Evolutionary conservation across 2,329 filamentous ascomycete species (phyloP).

Genomic region (Fusarium anthophilum): DNA sequence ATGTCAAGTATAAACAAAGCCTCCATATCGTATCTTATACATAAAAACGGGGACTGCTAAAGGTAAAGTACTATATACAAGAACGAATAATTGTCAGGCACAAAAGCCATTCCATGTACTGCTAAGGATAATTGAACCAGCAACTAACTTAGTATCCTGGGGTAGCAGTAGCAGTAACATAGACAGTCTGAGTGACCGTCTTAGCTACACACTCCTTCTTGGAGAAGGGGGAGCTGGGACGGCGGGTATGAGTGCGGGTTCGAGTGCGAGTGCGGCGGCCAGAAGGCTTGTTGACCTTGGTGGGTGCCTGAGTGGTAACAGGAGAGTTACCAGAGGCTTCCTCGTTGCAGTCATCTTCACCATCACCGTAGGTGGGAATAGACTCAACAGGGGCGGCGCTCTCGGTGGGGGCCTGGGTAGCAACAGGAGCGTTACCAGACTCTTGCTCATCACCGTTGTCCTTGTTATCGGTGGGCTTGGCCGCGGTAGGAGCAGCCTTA

Average conservation of each 20-base stretch:
- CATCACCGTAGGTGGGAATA: background rate
- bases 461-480: background rate
- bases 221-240: slow-evolving; percentile 4
- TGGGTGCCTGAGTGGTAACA: background rate
- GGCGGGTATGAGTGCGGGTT: slow-evolving; percentile 15
- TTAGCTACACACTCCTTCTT: slow-evolving; percentile 19
- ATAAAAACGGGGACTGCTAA: background rate
- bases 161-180: slow-evolving; percentile 35
- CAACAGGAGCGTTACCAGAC: background rate
- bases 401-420: background rate
- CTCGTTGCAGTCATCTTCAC: slow-evolving; percentile 11
- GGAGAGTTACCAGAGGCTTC: slow-evolving; percentile 10
- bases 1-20: background rate
- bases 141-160: slow-evolving; percentile 5
- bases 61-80: slow-evolving; percentile 18
- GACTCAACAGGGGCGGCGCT: background rate
- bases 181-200: slow-evolving; percentile 37
- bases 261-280: slow-evolving; percentile 16
- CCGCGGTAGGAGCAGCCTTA: background rate
- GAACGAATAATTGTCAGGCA: background rate
- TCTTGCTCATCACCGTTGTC: background rate
- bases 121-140: background rate
- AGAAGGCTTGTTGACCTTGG: slow-evolving; percentile 21
- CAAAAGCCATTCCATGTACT: background rate
- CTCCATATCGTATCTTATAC: background rate